A percentile compares a stretch with the other conserved stretches of the same genome.
Evolutionary conservation across 1,284 basidiomycete species (phyloP).

Genomic region (Cerioporus squamosus): DNA sequence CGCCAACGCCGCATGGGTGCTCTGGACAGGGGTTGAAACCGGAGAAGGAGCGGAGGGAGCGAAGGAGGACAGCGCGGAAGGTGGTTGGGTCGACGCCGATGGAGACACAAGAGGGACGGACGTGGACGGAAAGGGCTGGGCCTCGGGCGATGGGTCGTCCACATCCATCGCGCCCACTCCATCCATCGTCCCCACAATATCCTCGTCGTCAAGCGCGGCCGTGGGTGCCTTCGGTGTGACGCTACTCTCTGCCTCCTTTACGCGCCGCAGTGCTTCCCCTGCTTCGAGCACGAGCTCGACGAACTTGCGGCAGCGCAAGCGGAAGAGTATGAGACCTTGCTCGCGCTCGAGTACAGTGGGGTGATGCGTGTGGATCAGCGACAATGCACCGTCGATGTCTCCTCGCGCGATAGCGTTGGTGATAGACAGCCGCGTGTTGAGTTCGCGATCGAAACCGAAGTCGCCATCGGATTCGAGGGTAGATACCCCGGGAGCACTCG

Average conservation of each 20-base stretch:
- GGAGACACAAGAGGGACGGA: conserved; percentile 5
- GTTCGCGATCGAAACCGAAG: conserved; percentile 45
- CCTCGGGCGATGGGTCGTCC: conserved; percentile 43
- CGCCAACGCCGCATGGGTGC: conserved; percentile 17
- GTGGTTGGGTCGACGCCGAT: conserved; percentile 2
- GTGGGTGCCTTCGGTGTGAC: conserved; percentile 7
- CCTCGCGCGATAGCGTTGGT: conserved; percentile 69
- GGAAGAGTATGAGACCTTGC: conserved; percentile 71
- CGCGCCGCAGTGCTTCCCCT: conserved; percentile 64
- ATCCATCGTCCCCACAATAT: conserved; percentile 32
- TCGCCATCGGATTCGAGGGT: conserved; percentile 7
- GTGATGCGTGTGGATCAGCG: conserved; percentile 56
- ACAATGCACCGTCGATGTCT: conserved; percentile 74
- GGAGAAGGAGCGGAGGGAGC: conserved; percentile 8
- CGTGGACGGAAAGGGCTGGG: conserved; percentile 25
- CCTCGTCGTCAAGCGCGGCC: conserved; percentile 20
- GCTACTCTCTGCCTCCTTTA: conserved; percentile 44
- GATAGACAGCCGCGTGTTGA: conserved; percentile 69
- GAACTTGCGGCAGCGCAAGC: conserved; percentile 80
- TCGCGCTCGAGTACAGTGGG: conserved; percentile 68
- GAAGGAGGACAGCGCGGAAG: background rate
- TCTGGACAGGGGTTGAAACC: conserved; percentile 10
- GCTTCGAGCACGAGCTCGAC: conserved; percentile 78
- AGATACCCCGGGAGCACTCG: background rate
- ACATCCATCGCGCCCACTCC: conserved; percentile 47